These are phyloP conservation scores for Pseudozyma thailandica DNA, from an alignment of 1,284 basidiomycete genomes.

Conservation along the genomic window DNA sequence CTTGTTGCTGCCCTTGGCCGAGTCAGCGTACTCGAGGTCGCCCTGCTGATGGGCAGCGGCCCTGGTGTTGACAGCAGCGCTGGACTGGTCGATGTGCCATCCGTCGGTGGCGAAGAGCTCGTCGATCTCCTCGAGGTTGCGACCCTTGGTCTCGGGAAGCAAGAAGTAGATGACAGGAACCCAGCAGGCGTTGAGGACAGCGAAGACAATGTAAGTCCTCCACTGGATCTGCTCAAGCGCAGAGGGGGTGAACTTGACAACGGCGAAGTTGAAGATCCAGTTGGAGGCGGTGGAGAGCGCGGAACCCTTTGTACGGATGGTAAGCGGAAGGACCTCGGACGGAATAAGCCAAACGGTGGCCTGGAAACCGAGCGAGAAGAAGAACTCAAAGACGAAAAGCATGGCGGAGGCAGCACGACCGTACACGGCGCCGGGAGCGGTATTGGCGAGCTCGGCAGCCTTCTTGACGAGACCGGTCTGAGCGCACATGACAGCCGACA, in stretches of 20 bases:
- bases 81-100: constrained; percentile 37
- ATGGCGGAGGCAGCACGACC: constrained; percentile 72
- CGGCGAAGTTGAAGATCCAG: constrained; percentile 67
- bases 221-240: constrained; percentile 72
- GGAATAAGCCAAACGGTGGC: constrained; percentile 74
- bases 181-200: constrained; percentile 66
- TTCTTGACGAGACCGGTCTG: constrained; percentile 71
- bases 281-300: constrained; percentile 66
- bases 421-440: constrained; percentile 67
- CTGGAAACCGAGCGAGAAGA: constrained; percentile 78
- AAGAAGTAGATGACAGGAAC: constrained; percentile 66
- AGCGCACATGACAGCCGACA: constrained; percentile 75
- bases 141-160: constrained; percentile 67
- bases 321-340: constrained; percentile 66
- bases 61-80: constrained; percentile 31
- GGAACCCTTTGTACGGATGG: constrained; percentile 68
- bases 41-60: constrained; percentile 24
- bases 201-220: constrained; percentile 64
- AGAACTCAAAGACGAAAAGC: constrained; percentile 77
- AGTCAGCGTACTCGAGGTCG: constrained; percentile 37
- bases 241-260: constrained; percentile 76
- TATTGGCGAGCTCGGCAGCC: constrained; percentile 61
- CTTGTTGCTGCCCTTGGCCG: constrained; percentile 26
- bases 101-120: constrained; percentile 54
- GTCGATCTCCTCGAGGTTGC: constrained; percentile 66